These are phyloP conservation scores for Clitoria ternatea DNA, from an alignment of 306 rosid species.

Conservation along the genomic window DNA sequence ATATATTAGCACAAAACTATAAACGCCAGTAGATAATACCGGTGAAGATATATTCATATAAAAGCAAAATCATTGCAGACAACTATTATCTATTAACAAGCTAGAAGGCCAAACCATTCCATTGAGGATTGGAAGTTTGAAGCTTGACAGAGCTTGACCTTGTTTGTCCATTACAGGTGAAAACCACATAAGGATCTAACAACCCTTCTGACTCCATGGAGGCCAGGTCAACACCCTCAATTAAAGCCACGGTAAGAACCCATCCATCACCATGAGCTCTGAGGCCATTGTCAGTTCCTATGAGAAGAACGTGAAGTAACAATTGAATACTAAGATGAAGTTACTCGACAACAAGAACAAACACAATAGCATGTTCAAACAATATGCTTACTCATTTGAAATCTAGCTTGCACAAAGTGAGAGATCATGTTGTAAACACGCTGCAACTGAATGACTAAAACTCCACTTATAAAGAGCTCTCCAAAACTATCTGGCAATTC, in stretches of 20 bases:
- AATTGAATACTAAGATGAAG: conserved; percentile 17
- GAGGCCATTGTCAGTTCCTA: conserved; percentile 85
- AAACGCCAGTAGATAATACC: neutral
- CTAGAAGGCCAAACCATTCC: conserved; percentile 67
- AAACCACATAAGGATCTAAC: conserved; percentile 76
- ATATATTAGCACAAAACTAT: conserved; percentile 6
- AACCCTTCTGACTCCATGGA: conserved; percentile 55
- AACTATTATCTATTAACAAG: neutral
- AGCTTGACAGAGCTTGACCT: conserved; percentile 93
- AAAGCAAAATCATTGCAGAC: neutral
- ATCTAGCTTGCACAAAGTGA: conserved; percentile 73
- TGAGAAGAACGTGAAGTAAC: conserved; percentile 16
- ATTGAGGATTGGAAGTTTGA: conserved; percentile 68
- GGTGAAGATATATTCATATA: conserved; percentile 6
- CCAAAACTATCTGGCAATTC: conserved; percentile 88
- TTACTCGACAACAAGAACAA: neutral
- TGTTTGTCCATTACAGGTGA: conserved; percentile 81
- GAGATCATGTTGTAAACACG: conserved; percentile 61
- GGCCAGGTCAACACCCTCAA: conserved; percentile 69
- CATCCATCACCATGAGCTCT: conserved; percentile 87
- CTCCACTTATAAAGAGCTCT: conserved; percentile 66
- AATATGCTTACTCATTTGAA: conserved; percentile 53
- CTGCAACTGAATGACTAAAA: conserved; percentile 54
- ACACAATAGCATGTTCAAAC: conserved; percentile 15
- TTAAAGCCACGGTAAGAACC: conserved; percentile 77